These are phyloP conservation scores for Kluyveromyces nonfermentans DNA, from an alignment of 805 yeast genomes.

Conservation along the genomic window DNA sequence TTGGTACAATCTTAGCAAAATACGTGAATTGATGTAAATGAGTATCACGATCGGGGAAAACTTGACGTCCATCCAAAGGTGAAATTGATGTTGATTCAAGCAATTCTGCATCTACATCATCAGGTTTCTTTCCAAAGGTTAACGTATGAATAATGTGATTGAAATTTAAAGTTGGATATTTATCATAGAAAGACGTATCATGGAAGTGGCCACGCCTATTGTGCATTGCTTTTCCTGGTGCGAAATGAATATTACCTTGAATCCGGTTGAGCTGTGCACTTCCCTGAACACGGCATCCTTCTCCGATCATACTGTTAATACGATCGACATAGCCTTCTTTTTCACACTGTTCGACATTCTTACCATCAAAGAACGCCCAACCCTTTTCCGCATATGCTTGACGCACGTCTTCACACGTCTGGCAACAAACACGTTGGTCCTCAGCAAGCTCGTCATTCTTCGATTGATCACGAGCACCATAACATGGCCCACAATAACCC, in stretches of 20 bases:
- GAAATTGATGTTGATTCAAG: slow-evolving; percentile 36
- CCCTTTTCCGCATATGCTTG: slow-evolving; percentile 64
- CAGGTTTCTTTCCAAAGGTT: slow-evolving; percentile 53
- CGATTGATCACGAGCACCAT: slow-evolving; percentile 64
- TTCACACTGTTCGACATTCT: slow-evolving; percentile 83
- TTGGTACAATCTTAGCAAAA: slow-evolving; percentile 82
- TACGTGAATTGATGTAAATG: slow-evolving; percentile 65
- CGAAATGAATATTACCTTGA: slow-evolving; percentile 88
- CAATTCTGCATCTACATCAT: slow-evolving; percentile 32
- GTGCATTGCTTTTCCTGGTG: slow-evolving; percentile 79
- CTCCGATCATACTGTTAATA: slow-evolving; percentile 49
- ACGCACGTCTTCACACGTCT: slow-evolving; percentile 73
- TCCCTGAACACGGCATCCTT: slow-evolving; percentile 87
- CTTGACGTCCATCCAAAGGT: slow-evolving; percentile 53
- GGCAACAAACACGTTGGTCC: slow-evolving; percentile 58
- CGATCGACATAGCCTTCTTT: slow-evolving; percentile 71
- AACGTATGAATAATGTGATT: slow-evolving; percentile 72
- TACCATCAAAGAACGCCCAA: slow-evolving; percentile 91
- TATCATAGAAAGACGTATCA: slow-evolving; percentile 65
- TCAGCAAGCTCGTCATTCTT: slow-evolving; percentile 32
- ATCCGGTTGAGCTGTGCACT: slow-evolving; percentile 72
- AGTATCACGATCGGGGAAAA: slow-evolving; percentile 29
- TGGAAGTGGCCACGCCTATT: slow-evolving; percentile 59
- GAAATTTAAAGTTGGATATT: slow-evolving; percentile 56
- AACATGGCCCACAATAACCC: slow-evolving; percentile 78